Base-by-base conservation (phyloP, 192 early-diverging fungal species). In the Coemansia sp. region DNA sequence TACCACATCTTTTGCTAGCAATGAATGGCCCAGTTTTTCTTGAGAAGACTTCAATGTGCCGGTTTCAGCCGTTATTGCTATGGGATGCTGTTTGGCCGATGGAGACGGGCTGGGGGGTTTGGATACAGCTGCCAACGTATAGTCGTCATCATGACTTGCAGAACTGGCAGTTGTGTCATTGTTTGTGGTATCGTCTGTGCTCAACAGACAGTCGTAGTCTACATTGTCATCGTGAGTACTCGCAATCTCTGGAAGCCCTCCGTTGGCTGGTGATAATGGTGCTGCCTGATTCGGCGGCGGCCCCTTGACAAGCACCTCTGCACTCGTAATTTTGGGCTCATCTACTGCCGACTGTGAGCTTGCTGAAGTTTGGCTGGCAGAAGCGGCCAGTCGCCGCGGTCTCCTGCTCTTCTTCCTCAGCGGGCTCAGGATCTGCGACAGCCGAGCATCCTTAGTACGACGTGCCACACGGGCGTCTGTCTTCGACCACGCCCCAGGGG, bases 131-230 rank as follows among this genome's bases (percentile, higher is more conserved):
- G 25, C 14, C 52, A 24, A 25, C 52, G 52, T 9, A 24, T 21
- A 23, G 19, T 54, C 21, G 38, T 44, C 38, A 16, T 44, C 38
- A 16, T 16, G 38, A 44, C 12, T 16, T 44, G 12, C 14, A 16
- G 14, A 16, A 9, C 16, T 16, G 14, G 8, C 38, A 44, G 10
- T 57, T n/a, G 41, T 48, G 16, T 25, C 10, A 8, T 38, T 25
- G 62, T 41, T 41, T 6, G 55, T 49, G 52, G 24, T 61, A 41
- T 67, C 68, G 21, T 56, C 61, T 5, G 64, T n/a, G 14, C 67
- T 60, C 19, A 80, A 58, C 65, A 80, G 26, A 51, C 77, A 80
- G 9, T 70, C 77, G 56, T 57, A 73, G 51, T 61, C 76, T 27
- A 52, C 49, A 19, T 31, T 49, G 7, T 47, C 62, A n/a, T 58